Conservation (phyloP, 495 filamentous ascomycete genomes). For the Neurospora africana region DNA sequence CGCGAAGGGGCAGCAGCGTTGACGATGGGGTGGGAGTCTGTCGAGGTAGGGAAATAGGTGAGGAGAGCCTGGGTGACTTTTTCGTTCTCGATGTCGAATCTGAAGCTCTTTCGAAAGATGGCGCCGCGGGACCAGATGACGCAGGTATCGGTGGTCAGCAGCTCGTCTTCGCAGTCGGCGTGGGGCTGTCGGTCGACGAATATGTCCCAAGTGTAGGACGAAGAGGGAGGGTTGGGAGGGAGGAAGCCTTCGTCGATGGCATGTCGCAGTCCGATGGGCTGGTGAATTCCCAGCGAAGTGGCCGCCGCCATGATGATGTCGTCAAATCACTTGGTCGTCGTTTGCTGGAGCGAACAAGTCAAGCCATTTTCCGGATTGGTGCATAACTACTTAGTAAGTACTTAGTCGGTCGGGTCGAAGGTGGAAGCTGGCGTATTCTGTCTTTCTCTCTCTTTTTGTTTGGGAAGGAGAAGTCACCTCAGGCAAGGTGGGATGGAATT, state of each 20-base stretch:
- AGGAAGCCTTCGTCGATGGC: constrained; percentile 74
- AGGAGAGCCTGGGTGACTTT: constrained; percentile 73
- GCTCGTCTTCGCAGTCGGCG: constrained; percentile 58
- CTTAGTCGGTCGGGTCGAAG: background rate
- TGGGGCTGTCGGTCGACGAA: constrained; percentile 34
- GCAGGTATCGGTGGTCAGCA: constrained; percentile 70
- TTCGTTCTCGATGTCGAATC: constrained; percentile 78
- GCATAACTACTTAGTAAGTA: too few relatives aligned
- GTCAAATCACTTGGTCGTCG: background rate
- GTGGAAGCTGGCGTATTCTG: background rate
- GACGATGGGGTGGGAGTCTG: constrained; percentile 20
- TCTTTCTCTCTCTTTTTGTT: background rate
- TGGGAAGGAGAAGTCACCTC: background rate
- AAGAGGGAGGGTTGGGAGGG: constrained; percentile 51
- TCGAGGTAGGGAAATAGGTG: constrained; percentile 60
- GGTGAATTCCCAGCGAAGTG: constrained; percentile 78
- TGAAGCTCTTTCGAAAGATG: constrained; percentile 76
- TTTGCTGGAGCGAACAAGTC: background rate
- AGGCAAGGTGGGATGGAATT: background rate
- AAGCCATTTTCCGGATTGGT: constrained; percentile 2
- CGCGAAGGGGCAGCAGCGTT: constrained; percentile 1
- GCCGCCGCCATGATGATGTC: constrained; percentile 69
- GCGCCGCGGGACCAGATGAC: constrained; percentile 89
- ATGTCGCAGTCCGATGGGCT: constrained; percentile 71
- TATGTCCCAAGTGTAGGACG: constrained; percentile 63